These are phyloP conservation scores for Cladosporium sphaerospermum DNA, from an alignment of 2,329 filamentous ascomycete genomes.

Conservation along the genomic window DNA sequence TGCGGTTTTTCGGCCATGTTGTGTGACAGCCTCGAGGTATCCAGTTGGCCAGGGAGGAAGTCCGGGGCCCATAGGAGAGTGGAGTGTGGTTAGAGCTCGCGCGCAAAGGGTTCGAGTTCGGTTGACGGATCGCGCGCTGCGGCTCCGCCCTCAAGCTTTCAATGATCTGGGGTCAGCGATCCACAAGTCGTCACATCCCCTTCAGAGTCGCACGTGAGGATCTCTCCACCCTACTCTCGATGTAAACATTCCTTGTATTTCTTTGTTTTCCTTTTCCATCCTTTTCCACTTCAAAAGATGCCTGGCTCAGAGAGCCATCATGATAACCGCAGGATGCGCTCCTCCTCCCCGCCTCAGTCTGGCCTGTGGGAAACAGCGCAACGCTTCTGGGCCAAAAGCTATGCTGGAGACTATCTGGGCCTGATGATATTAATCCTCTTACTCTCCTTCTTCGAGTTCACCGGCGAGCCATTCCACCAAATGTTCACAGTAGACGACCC, in stretches of 20 bases:
- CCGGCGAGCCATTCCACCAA: slow-evolving; percentile 82
- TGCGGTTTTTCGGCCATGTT: slow-evolving; percentile 56
- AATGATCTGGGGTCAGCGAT: background rate
- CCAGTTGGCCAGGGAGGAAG: background rate
- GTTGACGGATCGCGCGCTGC: background rate
- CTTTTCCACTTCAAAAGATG: background rate
- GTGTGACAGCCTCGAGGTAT: background rate
- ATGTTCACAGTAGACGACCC: slow-evolving; percentile 88
- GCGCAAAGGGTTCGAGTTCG: too few species aligned
- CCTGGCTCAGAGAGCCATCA: slow-evolving; percentile 12
- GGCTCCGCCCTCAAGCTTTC: slow-evolving; percentile 1
- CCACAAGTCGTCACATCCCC: background rate
- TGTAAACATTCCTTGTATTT: background rate
- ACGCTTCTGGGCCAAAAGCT: slow-evolving; percentile 56
- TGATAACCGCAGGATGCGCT: slow-evolving; percentile 8
- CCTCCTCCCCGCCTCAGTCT: slow-evolving; percentile 6
- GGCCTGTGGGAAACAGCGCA: slow-evolving; percentile 17
- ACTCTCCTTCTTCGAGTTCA: slow-evolving; percentile 58
- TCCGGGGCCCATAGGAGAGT: background rate
- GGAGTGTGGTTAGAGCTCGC: background rate
- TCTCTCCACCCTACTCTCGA: background rate
- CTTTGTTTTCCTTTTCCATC: too few species aligned
- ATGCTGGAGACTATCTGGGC: slow-evolving; percentile 83
- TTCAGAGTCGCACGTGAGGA: background rate
- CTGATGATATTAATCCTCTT: slow-evolving; percentile 62